Conservation (phyloP, 2,329 filamentous ascomycete genomes). For the Calonectria naviculata region DNA sequence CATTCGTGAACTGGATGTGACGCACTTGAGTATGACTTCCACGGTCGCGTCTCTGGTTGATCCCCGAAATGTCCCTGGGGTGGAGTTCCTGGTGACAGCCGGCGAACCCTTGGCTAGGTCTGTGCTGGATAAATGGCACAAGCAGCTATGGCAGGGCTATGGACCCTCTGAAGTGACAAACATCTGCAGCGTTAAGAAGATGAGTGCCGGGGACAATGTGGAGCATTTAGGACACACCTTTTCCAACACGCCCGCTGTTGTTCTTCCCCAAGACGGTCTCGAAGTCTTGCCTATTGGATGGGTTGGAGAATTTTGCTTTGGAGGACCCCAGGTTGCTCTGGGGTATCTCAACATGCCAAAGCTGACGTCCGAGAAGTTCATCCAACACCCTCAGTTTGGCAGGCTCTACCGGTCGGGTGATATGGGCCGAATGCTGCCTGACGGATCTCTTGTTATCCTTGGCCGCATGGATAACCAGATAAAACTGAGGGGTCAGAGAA, state of each 20-base stretch:
- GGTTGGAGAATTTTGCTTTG: slow-evolving; percentile 87
- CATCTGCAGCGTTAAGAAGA: slow-evolving; percentile 81
- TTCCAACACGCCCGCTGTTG: slow-evolving; percentile 79
- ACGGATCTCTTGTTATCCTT: slow-evolving; percentile 79
- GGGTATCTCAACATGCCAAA: slow-evolving; percentile 78
- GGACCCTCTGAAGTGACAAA: slow-evolving; percentile 90
- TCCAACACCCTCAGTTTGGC: slow-evolving; percentile 75
- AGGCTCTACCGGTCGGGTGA: slow-evolving; percentile 87
- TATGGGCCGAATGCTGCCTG: slow-evolving; percentile 80
- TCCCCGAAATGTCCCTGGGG: slow-evolving; percentile 74
- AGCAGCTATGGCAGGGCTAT: slow-evolving; percentile 81
- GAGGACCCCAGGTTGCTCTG: slow-evolving; percentile 81
- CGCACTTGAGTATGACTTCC: slow-evolving; percentile 87
- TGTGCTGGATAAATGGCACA: slow-evolving; percentile 77
- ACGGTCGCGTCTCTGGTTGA: slow-evolving; percentile 83
- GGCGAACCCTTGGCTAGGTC: slow-evolving; percentile 82
- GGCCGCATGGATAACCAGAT: slow-evolving; percentile 83
- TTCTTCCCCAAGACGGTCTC: slow-evolving; percentile 61
- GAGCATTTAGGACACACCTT: slow-evolving; percentile 83
- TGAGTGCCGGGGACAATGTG: slow-evolving; percentile 67
- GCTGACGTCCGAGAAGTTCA: slow-evolving; percentile 74
- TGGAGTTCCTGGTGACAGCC: slow-evolving; percentile 82
- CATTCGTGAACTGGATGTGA: slow-evolving; percentile 73
- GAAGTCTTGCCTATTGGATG: slow-evolving; percentile 74
- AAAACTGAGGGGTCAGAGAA: slow-evolving; percentile 82